A percentile compares a stretch with the other conserved stretches of the same genome.
Evolutionary conservation across 345 rosid genomes (phyloP).

Genomic region (Gossypium mustelinum): DNA sequence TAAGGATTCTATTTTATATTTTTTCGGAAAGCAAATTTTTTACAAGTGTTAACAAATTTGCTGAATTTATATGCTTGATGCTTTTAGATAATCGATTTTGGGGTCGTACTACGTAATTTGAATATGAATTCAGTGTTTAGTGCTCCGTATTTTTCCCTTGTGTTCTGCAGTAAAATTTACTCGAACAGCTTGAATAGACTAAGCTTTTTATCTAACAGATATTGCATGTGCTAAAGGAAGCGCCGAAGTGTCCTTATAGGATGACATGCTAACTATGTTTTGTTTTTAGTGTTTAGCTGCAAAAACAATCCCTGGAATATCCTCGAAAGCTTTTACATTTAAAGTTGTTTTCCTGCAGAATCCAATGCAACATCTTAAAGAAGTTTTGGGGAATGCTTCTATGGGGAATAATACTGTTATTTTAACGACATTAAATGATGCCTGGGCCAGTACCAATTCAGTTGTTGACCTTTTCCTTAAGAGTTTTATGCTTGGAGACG

Average conservation of each 20-base stretch:
- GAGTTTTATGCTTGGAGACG: constrained; percentile 65
- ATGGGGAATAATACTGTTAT: constrained; percentile 58
- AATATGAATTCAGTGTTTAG: neutral
- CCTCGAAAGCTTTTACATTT: neutral
- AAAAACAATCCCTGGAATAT: neutral
- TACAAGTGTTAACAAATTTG: neutral
- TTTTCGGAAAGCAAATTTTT: neutral
- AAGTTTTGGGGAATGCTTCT: constrained; percentile 56
- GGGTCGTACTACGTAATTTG: neutral
- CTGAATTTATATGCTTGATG: neutral
- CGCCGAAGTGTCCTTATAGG: neutral
- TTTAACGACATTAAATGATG: constrained; percentile 75
- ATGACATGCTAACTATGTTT: neutral
- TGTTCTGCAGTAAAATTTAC: neutral
- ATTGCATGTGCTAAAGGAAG: neutral
- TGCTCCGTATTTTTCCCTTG: neutral
- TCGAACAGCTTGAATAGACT: neutral
- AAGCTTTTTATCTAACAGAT: neutral
- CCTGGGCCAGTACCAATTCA: constrained; percentile 72
- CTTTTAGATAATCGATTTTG: neutral
- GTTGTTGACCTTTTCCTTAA: constrained; percentile 69
- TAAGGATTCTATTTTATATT: neutral
- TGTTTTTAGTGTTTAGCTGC: neutral
- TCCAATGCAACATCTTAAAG: constrained; percentile 44
- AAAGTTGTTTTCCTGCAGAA: constrained; percentile 16